phyloP scores from a whole-genome alignment of 1,139 yeast species.

The Pichia sp. region DNA sequence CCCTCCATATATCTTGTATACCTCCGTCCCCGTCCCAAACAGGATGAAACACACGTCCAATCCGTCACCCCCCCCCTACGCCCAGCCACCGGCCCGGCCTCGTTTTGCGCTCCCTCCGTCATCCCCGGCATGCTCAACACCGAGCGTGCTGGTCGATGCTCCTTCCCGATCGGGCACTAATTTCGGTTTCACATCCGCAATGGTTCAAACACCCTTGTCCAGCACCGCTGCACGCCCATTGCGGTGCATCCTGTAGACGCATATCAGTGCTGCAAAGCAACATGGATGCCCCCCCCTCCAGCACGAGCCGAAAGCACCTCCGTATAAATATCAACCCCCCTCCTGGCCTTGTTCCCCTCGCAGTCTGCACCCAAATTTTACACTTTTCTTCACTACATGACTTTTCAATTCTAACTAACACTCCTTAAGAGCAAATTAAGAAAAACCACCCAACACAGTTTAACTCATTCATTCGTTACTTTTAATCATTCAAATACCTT shows the following conservation, averaged over 20 bases:
- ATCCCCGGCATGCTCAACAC: background rate
- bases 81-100: background rate
- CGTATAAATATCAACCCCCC: background rate
- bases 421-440: no score
- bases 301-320: background rate
- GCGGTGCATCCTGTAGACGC: no score
- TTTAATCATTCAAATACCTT: no score
- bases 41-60: no score
- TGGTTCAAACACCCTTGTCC: background rate
- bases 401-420: no score
- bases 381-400: no score
- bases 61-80: background rate
- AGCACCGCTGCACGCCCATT: background rate
- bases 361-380: no score
- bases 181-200: background rate
- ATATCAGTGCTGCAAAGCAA: background rate
- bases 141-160: slow-evolving; percentile 1
- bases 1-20: background rate
- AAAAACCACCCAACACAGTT: no score
- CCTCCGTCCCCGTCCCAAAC: background rate
- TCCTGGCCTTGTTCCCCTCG: background rate
- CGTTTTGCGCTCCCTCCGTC: no score
- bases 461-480: no score
- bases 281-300: background rate
- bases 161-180: slow-evolving; percentile 1